Evolutionary conservation across 164 flowering plant species (phyloP).

Genomic region (Sedum album): DNA sequence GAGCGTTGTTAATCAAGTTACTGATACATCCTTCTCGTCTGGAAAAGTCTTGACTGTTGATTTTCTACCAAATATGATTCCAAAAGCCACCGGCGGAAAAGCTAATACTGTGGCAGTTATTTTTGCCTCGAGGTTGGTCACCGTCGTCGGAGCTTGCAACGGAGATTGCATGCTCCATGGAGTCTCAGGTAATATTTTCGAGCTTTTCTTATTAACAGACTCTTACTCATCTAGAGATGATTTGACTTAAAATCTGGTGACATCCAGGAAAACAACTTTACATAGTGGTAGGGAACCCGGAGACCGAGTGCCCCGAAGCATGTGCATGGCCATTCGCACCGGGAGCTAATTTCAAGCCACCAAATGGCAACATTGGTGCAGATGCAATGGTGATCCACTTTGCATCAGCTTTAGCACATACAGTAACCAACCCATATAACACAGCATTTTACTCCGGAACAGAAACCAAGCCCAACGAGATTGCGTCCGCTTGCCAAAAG

Average conservation of each 20-base stretch:
- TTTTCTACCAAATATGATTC: constrained; percentile 12
- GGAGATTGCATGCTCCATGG: constrained; percentile 31
- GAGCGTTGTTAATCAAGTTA: constrained; percentile 13
- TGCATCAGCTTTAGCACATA: not conserved
- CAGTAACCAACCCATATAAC: not conserved
- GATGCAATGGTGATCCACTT: constrained; percentile 32
- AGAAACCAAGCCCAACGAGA: not conserved
- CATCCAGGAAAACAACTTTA: constrained; percentile 12
- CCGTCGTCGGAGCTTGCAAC: constrained; percentile 25
- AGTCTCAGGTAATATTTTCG: constrained; percentile 8
- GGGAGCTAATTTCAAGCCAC: constrained; percentile 23
- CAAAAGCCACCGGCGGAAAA: constrained; percentile 19
- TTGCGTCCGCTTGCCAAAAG: not conserved
- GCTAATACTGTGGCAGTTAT: constrained; percentile 18
- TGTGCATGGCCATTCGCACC: constrained; percentile 43
- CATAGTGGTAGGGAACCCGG: constrained; percentile 33
- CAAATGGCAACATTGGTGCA: constrained; percentile 25
- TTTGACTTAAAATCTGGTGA: not conserved
- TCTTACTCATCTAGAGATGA: not conserved
- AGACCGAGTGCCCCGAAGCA: constrained; percentile 32
- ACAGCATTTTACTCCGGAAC: not conserved
- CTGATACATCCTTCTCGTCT: constrained; percentile 11
- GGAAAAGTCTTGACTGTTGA: constrained; percentile 35
- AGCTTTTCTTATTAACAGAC: not conserved
- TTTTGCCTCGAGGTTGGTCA: constrained; percentile 24